Evolutionary conservation across 257 asterid species (phyloP).

Genomic region (Nicotiana otophora): DNA sequence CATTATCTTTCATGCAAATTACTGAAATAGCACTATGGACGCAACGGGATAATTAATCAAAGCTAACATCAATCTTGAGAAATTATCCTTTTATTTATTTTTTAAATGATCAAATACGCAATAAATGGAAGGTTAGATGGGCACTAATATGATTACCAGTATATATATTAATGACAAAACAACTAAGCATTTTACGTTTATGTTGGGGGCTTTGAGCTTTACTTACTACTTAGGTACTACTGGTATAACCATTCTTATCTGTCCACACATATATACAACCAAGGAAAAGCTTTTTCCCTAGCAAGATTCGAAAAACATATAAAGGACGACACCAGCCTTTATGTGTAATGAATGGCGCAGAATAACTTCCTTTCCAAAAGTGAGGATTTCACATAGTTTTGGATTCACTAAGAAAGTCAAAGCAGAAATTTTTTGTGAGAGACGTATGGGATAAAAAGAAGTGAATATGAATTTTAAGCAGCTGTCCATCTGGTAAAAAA

Average conservation of each 20-base stretch:
- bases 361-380: background rate
- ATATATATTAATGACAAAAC: too few relatives aligned
- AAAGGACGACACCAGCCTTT: background rate
- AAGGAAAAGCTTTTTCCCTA: background rate
- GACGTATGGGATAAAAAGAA: background rate
- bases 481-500: background rate
- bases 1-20: background rate
- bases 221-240: too few relatives aligned
- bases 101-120: too few relatives aligned
- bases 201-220: too few relatives aligned
- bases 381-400: background rate
- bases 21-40: background rate
- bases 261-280: conserved; percentile 1
- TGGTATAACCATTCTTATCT: background rate
- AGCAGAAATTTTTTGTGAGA: background rate
- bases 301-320: background rate
- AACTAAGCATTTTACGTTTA: too few relatives aligned
- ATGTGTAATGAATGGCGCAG: background rate
- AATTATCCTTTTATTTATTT: too few relatives aligned
- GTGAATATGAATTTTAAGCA: background rate
- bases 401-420: background rate
- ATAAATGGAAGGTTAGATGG: too few relatives aligned
- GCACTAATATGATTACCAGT: too few relatives aligned
- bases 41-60: background rate
- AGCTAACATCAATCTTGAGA: background rate